Percentiles rank a stretch among this genome's conserved stretches.
These are phyloP conservation scores for Paramecium tetraurelia DNA, from an alignment of 73 alveolate genomes.

Conservation along the genomic window DNA sequence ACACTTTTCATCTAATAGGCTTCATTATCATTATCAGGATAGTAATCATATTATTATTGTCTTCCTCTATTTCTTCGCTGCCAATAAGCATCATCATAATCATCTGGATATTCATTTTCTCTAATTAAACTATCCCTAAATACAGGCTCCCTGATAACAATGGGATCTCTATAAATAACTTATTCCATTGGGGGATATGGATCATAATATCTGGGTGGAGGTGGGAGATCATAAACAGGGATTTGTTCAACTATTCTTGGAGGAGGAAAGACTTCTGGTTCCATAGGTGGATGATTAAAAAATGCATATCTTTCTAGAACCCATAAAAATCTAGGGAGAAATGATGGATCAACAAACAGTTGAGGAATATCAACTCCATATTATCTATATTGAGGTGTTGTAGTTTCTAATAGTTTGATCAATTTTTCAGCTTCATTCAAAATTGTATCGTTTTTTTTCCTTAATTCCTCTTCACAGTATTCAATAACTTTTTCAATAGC, in stretches of 20 bases:
- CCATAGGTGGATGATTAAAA: background rate
- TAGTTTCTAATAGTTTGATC: background rate
- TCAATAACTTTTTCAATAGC: background rate
- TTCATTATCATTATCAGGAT: background rate
- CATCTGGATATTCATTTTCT: background rate
- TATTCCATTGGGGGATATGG: background rate
- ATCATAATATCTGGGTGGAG: background rate
- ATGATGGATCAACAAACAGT: constrained; percentile 32
- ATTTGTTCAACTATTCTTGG: background rate
- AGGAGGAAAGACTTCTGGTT: constrained; percentile 13
- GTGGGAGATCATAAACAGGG: background rate
- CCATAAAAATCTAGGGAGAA: constrained; percentile 12
- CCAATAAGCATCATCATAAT: background rate
- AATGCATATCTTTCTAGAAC: constrained; percentile 43
- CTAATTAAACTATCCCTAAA: background rate
- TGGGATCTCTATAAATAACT: background rate
- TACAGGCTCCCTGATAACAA: background rate
- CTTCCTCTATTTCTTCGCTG: background rate
- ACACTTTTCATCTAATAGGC: background rate
- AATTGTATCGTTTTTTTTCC: background rate
- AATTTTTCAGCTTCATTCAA: background rate
- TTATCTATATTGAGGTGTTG: background rate
- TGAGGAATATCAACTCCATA: constrained; percentile 40
- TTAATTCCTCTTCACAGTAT: background rate
- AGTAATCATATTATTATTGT: background rate